These are phyloP conservation scores for Coemansia sp. DNA, from an alignment of 192 early-diverging fungal species.

Conservation along the genomic window DNA sequence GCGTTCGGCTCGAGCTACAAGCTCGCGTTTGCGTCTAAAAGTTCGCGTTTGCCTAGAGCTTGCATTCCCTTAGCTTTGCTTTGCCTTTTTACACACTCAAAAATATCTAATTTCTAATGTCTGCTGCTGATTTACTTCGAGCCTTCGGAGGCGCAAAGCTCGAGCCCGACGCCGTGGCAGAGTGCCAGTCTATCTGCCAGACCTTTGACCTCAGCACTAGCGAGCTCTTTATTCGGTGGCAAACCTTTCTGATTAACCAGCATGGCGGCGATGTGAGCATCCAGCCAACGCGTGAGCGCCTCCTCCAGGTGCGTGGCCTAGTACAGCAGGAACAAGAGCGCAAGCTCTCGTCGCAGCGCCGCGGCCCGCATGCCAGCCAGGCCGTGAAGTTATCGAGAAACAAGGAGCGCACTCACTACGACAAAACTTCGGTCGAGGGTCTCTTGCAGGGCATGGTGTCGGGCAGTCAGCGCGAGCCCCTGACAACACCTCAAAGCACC, in stretches of 20 bases:
- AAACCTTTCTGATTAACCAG: slow-evolving; percentile 47
- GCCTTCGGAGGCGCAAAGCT: slow-evolving; percentile 41
- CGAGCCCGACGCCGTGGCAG: slow-evolving; percentile 42
- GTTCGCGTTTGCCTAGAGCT: neutral
- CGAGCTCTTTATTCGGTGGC: slow-evolving; percentile 56
- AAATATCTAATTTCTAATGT: slow-evolving; percentile 10
- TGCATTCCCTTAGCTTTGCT: too few species aligned
- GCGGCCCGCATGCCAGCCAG: slow-evolving; percentile 15
- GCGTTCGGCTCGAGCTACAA: neutral
- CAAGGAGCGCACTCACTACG: slow-evolving; percentile 48
- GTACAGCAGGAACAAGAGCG: slow-evolving; percentile 45
- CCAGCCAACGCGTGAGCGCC: slow-evolving; percentile 49
- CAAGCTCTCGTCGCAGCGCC: slow-evolving; percentile 31
- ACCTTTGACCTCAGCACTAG: slow-evolving; percentile 34
- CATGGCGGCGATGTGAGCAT: slow-evolving; percentile 37
- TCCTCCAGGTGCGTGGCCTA: slow-evolving; percentile 37
- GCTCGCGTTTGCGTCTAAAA: neutral
- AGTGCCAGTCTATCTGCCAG: slow-evolving; percentile 50
- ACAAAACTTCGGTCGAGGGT: slow-evolving; percentile 49
- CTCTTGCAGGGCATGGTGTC: slow-evolving; percentile 51
- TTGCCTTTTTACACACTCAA: neutral
- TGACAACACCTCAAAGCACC: slow-evolving; percentile 41
- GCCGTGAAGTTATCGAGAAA: slow-evolving; percentile 39
- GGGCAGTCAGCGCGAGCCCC: slow-evolving; percentile 32
- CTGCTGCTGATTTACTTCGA: slow-evolving; percentile 32